These are phyloP conservation scores for Tillandsia fasciculata DNA, from an alignment of 176 grass and related monocot species.

Conservation along the genomic window DNA sequence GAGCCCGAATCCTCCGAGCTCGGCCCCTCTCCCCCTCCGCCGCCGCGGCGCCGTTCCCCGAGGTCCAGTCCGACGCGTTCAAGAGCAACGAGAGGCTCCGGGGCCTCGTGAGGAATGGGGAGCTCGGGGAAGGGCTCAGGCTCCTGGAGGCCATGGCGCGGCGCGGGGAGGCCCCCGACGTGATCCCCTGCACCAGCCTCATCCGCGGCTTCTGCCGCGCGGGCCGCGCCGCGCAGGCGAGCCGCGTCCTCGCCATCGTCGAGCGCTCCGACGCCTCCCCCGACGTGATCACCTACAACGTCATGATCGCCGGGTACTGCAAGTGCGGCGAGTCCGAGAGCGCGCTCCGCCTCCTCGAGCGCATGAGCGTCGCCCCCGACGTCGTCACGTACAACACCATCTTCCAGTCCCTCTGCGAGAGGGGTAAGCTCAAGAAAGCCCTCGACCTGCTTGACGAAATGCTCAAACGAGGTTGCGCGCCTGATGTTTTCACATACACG, in stretches of 20 bases:
- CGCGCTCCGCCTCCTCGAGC: slow-evolving; percentile 41
- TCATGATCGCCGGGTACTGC: slow-evolving; percentile 50
- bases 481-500: slow-evolving; percentile 69
- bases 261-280: slow-evolving; percentile 40
- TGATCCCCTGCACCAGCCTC: slow-evolving; percentile 45
- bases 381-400: slow-evolving; percentile 67
- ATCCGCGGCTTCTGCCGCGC: slow-evolving; percentile 59
- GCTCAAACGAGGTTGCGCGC: slow-evolving; percentile 43
- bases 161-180: slow-evolving; percentile 21
- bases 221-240: slow-evolving; percentile 35
- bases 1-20: neutral
- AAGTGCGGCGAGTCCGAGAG: slow-evolving; percentile 42
- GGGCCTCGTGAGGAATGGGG: slow-evolving; percentile 38
- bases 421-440: slow-evolving; percentile 36
- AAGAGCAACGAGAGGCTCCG: slow-evolving; percentile 21
- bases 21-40: neutral
- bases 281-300: slow-evolving; percentile 55
- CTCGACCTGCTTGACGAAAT: slow-evolving; percentile 56
- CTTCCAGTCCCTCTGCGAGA: slow-evolving; percentile 49
- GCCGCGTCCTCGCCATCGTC: slow-evolving; percentile 34
- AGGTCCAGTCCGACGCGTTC: neutral
- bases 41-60: neutral
- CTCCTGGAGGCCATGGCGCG: slow-evolving; percentile 25
- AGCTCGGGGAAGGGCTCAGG: slow-evolving; percentile 49
- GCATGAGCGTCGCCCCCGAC: slow-evolving; percentile 38